Evolutionary conservation across 2,329 filamentous ascomycete species (phyloP).

Genomic region (Calonectria ilicicola): DNA sequence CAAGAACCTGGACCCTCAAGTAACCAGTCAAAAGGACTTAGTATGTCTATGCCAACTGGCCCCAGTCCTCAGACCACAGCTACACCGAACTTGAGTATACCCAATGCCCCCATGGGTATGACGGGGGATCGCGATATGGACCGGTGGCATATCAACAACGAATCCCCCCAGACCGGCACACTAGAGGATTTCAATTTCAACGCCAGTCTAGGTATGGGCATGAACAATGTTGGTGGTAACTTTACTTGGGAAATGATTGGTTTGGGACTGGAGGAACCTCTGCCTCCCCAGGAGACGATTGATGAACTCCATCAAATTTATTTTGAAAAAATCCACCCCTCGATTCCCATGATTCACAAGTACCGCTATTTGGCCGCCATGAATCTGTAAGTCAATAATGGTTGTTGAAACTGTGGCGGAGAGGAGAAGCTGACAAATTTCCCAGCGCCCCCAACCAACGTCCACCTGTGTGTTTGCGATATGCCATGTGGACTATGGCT

Average conservation of each 20-base stretch:
- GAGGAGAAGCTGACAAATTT: constrained; percentile 25
- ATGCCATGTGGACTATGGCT: constrained; percentile 97
- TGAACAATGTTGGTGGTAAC: constrained; percentile 64
- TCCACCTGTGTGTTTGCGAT: constrained; percentile 88
- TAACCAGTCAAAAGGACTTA: constrained; percentile 48
- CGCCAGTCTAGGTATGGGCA: constrained; percentile 60
- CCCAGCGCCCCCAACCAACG: constrained; percentile 80
- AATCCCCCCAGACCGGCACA: constrained; percentile 62
- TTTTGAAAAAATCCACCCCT: constrained; percentile 91
- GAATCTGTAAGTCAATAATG: constrained; percentile 71
- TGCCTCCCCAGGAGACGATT: constrained; percentile 72
- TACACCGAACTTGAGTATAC: constrained; percentile 46
- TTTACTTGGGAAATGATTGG: constrained; percentile 85
- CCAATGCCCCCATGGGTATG: constrained; percentile 61
- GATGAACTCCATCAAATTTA: constrained; percentile 92
- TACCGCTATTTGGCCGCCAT: constrained; percentile 89
- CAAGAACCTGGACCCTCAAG: constrained; percentile 66
- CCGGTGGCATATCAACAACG: constrained; percentile 64
- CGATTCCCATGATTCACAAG: constrained; percentile 88
- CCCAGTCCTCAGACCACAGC: constrained; percentile 47
- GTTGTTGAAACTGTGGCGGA: background rate
- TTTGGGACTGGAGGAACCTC: constrained; percentile 68
- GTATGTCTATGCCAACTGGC: constrained; percentile 38
- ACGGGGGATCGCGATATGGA: constrained; percentile 57
- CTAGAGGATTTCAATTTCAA: constrained; percentile 72